These are phyloP conservation scores for Gentiana straminea DNA, from an alignment of 257 asterid genomes.

Conservation along the genomic window DNA sequence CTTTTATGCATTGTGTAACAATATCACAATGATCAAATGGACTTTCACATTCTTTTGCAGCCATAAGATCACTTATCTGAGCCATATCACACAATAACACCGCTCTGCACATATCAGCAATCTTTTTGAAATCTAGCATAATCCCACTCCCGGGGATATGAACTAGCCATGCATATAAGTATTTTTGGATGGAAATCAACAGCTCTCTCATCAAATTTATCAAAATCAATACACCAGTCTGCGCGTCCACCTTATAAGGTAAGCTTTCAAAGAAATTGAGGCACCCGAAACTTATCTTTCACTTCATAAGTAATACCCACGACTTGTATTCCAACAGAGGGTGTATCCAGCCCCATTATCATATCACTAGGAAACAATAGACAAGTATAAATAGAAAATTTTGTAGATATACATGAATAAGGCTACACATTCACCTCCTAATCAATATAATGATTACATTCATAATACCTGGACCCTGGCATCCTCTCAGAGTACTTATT, in stretches of 20 bases:
- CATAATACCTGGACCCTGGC: slow-evolving; percentile 14
- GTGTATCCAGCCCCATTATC: slow-evolving; percentile 89
- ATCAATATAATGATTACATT: slow-evolving; percentile 68
- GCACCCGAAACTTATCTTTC: slow-evolving; percentile 94
- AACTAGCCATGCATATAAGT: slow-evolving; percentile 84
- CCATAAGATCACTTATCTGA: slow-evolving; percentile 79
- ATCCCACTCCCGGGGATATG: slow-evolving; percentile 89
- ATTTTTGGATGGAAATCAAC: slow-evolving; percentile 84
- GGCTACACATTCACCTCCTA: slow-evolving; percentile 97
- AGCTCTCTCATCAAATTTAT: slow-evolving; percentile 79
- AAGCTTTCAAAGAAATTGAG: slow-evolving; percentile 72
- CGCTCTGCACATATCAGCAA: slow-evolving; percentile 86
- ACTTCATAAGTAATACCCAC: slow-evolving; percentile 79
- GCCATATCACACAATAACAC: slow-evolving; percentile 87
- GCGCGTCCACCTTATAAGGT: slow-evolving; percentile 68
- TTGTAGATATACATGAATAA: slow-evolving; percentile 76
- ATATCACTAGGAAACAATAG: slow-evolving; percentile 79
- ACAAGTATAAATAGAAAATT: slow-evolving; percentile 79
- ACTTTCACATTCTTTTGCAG: slow-evolving; percentile 78
- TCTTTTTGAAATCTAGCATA: slow-evolving; percentile 58
- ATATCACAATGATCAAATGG: slow-evolving; percentile 82
- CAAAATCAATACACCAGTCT: slow-evolving; percentile 65
- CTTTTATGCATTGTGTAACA: slow-evolving; percentile 94
- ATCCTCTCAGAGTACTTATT: too few species aligned
- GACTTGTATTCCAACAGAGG: slow-evolving; percentile 92